A percentile compares a stretch with the other conserved stretches of the same genome.
These are phyloP conservation scores for Pinus taeda DNA, from an alignment of 75 land plant genomes.

Conservation along the genomic window DNA sequence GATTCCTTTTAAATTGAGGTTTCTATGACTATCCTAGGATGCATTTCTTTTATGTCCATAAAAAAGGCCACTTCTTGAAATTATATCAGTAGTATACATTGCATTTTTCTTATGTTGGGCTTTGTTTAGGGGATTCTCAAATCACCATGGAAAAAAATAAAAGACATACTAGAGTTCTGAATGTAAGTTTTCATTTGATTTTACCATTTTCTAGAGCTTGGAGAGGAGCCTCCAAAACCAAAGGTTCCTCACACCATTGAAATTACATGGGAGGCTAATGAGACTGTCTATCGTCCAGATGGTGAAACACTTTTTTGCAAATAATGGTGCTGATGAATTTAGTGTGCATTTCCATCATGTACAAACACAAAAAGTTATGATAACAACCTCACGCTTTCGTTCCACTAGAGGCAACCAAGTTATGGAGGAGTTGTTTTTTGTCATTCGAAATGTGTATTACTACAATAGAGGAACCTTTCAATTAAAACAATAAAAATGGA, in stretches of 20 bases:
- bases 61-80: too few species aligned
- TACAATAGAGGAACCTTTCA: constrained; percentile 88
- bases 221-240: constrained; percentile 52
- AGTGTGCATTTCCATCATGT: constrained; percentile 51
- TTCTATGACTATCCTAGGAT: too few species aligned
- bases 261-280: constrained; percentile 85
- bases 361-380: constrained; percentile 55
- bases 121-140: too few species aligned
- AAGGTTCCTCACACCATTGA: constrained; percentile 84
- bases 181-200: too few species aligned
- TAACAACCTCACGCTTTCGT: constrained; percentile 76
- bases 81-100: too few species aligned
- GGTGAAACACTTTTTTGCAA: constrained; percentile 86
- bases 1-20: constrained; percentile 24
- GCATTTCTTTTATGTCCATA: too few species aligned
- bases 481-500: constrained; percentile 61
- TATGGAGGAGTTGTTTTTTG: constrained; percentile 64
- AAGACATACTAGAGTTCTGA: too few species aligned
- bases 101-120: too few species aligned
- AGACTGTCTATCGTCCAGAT: constrained; percentile 82
- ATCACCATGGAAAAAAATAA: too few species aligned
- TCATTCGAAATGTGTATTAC: constrained; percentile 88
- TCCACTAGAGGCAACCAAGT: constrained; percentile 71
- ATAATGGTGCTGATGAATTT: constrained; percentile 83
- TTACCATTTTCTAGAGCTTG: too few species aligned